Conservation (phyloP, 1,139 yeast species). For the Groenewaldozyma sp. region DNA sequence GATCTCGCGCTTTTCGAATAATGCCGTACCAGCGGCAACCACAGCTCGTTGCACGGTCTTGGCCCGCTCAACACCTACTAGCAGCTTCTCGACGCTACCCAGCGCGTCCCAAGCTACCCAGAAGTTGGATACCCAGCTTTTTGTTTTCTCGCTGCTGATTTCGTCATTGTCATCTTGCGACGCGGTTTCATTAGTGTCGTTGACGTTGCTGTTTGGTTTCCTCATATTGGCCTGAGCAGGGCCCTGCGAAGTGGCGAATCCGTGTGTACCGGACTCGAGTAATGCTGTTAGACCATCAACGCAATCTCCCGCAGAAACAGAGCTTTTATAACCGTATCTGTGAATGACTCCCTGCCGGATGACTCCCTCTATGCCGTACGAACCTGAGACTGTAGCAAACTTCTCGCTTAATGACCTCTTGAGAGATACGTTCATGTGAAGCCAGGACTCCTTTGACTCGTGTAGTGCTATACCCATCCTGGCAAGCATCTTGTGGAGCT, state of each 20-base stretch:
- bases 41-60: conserved; percentile 75
- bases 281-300: conserved; percentile 83
- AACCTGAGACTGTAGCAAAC: conserved; percentile 59
- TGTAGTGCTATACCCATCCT: conserved; percentile 90
- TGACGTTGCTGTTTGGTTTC: conserved; percentile 4
- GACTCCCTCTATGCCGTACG: conserved; percentile 76
- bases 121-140: conserved; percentile 77
- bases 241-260: conserved; percentile 3
- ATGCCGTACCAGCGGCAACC: conserved; percentile 80
- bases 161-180: conserved; percentile 6
- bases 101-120: conserved; percentile 96
- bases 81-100: conserved; percentile 51
- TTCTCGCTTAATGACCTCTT: conserved; percentile 66
- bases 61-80: conserved; percentile 71
- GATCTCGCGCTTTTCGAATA: conserved; percentile 71
- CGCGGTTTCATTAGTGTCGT: background rate
- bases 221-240: too few species aligned
- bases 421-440: conserved; percentile 73
- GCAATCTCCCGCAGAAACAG: conserved; percentile 85
- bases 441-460: conserved; percentile 87
- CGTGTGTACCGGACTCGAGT: conserved; percentile 41
- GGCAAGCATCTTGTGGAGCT: conserved; percentile 84
- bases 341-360: conserved; percentile 80
- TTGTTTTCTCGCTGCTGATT: conserved; percentile 37
- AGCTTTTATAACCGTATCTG: conserved; percentile 78